Percentiles rank a stretch among this genome's conserved stretches.
phyloP scores from a whole-genome alignment of 2,329 filamentous ascomycete species.

The Exophiala mesophila region DNA sequence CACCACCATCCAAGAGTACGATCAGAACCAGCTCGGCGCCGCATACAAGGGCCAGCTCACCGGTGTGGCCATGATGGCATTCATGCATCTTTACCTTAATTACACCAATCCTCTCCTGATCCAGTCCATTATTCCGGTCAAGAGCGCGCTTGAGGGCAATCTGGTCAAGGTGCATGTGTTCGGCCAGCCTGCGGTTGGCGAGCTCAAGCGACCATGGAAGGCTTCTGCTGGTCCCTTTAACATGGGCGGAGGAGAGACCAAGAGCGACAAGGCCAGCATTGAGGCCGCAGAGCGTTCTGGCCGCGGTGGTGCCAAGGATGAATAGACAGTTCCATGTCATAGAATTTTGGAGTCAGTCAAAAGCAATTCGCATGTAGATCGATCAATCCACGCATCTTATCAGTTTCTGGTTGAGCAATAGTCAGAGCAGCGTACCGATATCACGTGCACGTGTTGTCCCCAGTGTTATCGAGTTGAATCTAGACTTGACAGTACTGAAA shows the following conservation, averaged over 20 bases:
- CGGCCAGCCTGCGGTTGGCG: constrained; percentile 78
- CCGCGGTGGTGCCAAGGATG: constrained; percentile 48
- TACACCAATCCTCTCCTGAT: constrained; percentile 99
- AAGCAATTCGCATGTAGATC: too few relatives aligned
- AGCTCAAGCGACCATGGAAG: constrained; percentile 97
- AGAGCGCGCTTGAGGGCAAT: constrained; percentile 92
- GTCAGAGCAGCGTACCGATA: too few relatives aligned
- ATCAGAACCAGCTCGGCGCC: constrained; percentile 75
- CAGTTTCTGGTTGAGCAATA: too few relatives aligned
- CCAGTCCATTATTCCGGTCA: constrained; percentile 97
- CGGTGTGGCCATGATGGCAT: constrained; percentile 95
- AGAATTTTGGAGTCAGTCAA: too few relatives aligned
- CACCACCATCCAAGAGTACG: constrained; percentile 94
- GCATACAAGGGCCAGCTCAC: constrained; percentile 89
- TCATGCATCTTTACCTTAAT: constrained; percentile 99
- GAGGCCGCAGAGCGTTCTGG: constrained; percentile 47
- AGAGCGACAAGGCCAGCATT: constrained; percentile 83
- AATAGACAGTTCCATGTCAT: constrained; percentile 33
- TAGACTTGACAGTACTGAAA: too few relatives aligned
- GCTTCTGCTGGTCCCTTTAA: constrained; percentile 74
- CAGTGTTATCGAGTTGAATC: too few relatives aligned
- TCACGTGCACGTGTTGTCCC: too few relatives aligned
- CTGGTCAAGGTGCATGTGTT: constrained; percentile 92
- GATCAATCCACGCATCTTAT: too few relatives aligned
- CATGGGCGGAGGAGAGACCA: constrained; percentile 62